Evolutionary conservation across 257 asterid genomes (phyloP).

Genomic region (Ophiorrhiza pumila): DNA sequence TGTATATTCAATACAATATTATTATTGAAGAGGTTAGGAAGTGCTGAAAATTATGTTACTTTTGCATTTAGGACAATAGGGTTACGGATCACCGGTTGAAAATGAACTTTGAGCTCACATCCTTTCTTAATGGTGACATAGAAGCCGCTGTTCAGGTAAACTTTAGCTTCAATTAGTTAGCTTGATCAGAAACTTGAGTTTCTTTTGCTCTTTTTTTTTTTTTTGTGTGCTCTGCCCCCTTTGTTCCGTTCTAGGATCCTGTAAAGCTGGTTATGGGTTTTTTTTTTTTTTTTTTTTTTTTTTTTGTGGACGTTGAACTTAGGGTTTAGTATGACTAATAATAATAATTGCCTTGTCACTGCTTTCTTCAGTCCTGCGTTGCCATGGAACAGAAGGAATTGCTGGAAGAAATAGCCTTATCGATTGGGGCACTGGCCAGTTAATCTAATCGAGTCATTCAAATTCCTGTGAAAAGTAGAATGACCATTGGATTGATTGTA

Average conservation of each 20-base stretch:
- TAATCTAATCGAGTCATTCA: slow-evolving; percentile 26
- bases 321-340: neutral
- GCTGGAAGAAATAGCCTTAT: slow-evolving; percentile 84
- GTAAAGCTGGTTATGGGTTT: neutral
- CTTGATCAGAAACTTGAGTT: neutral
- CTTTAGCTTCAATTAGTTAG: neutral
- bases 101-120: slow-evolving; percentile 82
- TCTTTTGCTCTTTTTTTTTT: neutral
- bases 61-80: slow-evolving; percentile 70
- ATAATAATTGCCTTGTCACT: slow-evolving; percentile 12
- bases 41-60: neutral
- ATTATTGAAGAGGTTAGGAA: neutral
- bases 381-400: slow-evolving; percentile 85
- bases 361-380: slow-evolving; percentile 67
- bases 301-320: neutral
- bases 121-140: slow-evolving; percentile 87
- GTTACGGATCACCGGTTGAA: slow-evolving; percentile 94
- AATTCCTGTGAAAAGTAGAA: neutral
- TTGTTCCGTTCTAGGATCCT: neutral
- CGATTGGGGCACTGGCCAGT: slow-evolving; percentile 45
- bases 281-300: too few species aligned
- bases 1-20: neutral
- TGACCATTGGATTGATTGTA: neutral
- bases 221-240: too few species aligned
- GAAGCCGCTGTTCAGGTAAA: slow-evolving; percentile 93